Base-by-base conservation (phyloP, 139 green algal genomes). In the Chlorella sp. region DNA sequence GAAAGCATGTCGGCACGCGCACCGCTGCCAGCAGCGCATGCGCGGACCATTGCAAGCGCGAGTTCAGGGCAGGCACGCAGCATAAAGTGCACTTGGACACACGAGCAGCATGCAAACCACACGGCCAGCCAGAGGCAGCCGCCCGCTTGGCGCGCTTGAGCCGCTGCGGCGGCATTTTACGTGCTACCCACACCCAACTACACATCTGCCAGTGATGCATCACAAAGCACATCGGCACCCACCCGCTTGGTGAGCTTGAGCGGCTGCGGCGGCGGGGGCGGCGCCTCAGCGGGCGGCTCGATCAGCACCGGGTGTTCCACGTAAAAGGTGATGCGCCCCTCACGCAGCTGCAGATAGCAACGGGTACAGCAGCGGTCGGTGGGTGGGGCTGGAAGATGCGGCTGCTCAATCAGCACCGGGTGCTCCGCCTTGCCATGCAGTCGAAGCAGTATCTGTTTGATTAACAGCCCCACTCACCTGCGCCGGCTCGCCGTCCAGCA, bases 281-380 rank as follows among this genome's bases (percentile, higher is more conserved):
- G 89, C 32, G 90, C 90, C 91, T 97, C 96, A 3, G 90, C 92
- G 3, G 96, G 95, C 20, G 97, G 97, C 74, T 99, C 92, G 8
- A 99, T 92, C 16, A 93, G 93, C 54, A 99, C 91, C 9, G 95
- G 95, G 84, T 95, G 93, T 91, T 98, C 93, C 62, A 98, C 89
- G 54, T 93, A 94, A 26, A 90, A 44, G 0, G 92, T 97, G 40
- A 98, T 91, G 79, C 91, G 87, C 0, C 77, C 78, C 73, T 84
- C 60, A 3, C 76, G 60, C 36, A 91, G n/a, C 38, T 56, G 44
- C 77, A 58, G 8, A 14, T 24, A 60, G 14, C 2, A 36, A 22
- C 1, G 73, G 7, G 41, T 56, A 16, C 3, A 41, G 41, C 20
- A 26, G 41, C 14, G 28, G 67, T 28, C 8, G 34, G 7, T 46